These are phyloP conservation scores for Avicennia marina DNA, from an alignment of 257 asterid species.

Conservation along the genomic window DNA sequence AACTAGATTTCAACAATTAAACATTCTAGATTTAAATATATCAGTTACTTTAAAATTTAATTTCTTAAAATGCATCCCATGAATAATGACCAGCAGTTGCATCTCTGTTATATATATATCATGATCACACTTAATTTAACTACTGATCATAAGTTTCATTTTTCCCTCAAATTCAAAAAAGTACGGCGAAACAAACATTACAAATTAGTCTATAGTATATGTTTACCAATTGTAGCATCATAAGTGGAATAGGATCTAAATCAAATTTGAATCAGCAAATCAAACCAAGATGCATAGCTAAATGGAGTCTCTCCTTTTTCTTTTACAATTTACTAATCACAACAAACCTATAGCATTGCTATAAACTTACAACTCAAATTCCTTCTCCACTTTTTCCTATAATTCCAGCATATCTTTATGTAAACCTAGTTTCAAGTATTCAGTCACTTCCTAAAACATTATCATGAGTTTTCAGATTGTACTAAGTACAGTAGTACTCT, in stretches of 20 bases:
- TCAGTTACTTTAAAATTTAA: background rate
- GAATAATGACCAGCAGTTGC: background rate
- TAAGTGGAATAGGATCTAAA: background rate
- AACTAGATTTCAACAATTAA: too few species aligned
- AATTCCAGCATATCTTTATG: background rate
- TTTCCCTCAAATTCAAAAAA: background rate
- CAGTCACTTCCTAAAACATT: background rate
- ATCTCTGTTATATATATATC: background rate
- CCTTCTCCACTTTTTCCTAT: background rate
- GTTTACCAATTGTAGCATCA: background rate
- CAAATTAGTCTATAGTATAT: background rate
- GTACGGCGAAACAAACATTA: background rate
- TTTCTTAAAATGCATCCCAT: background rate
- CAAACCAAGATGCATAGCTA: too few species aligned
- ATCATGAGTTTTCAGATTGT: background rate
- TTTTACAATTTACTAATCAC: too few species aligned
- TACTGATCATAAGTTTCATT: background rate
- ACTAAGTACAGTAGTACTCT: background rate
- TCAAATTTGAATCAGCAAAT: too few species aligned
- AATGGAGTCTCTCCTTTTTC: too few species aligned
- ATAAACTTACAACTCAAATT: background rate
- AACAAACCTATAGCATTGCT: too few species aligned
- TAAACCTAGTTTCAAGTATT: background rate
- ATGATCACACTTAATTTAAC: background rate
- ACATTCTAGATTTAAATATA: too few species aligned